Base-by-base conservation (phyloP, 164 flowering plant species). In the Kingdonia uniflora region DNA sequence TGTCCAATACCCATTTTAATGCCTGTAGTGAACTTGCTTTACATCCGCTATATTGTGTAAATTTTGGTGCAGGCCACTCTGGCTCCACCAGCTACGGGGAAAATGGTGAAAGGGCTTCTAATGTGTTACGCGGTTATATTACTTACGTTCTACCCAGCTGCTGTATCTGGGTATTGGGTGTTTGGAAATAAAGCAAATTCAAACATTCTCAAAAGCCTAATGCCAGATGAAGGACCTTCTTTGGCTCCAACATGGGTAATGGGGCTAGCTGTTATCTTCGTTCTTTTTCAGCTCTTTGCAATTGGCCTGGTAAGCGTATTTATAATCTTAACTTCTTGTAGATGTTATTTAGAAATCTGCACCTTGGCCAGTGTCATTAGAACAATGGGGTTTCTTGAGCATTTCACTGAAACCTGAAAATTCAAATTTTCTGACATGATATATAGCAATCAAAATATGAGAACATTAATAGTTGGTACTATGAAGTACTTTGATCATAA, bases 51-150 rank as follows among this genome's bases (percentile, higher is more conserved):
- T 3, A 29, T 29, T 29, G 35, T 29, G 35, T 29, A 29, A 29
- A 11, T 20, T 64, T 39, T 44, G 26, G 17, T 58, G n/a, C 72
- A 92, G 99, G 99, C 99, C 16, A 92, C 99, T 57, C 65, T 92
- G 58, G 99, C 99, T 45, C 99, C 96, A 45, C 99, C 99, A 26
- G 96, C 82, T 0, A 71, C 88, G 1, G 99, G 99, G 56, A 88
- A 92, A 75, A 88, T 92, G 96, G 52, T 86, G 38, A 92, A 84
- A 72, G 99, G 94, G 54, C 83, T 92, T 21, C 0, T 74, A 2
- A 73, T 92, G 91, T 92, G 99, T 61, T 92, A 92, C 66, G 12
- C 65, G 42, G 95, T 92, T 24, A 80, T 86, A 37, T 71, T 86
- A 42, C 14, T 82, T 11, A 92, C 96, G 0, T 92, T 92, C 73